A percentile compares a stretch with the other conserved stretches of the same genome.
Conservation (phyloP, 73 alveolate genomes). For the Paramecium biaurelia region DNA sequence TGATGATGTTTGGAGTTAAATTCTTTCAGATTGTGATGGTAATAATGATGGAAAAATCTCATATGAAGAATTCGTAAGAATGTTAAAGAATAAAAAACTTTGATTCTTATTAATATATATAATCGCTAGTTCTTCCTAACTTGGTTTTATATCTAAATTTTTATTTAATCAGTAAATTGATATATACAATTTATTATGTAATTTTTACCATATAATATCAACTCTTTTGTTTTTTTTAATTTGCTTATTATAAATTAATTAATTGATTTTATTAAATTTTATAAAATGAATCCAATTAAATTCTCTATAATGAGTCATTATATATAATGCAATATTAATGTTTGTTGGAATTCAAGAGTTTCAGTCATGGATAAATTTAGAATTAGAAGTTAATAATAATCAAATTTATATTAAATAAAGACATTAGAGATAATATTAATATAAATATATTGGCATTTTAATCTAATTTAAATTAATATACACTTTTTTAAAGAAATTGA, state of each 20-base stretch:
- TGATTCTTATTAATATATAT: slow-evolving; percentile 18
- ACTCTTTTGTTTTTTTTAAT: too few species aligned
- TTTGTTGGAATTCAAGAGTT: neutral
- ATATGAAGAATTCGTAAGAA: slow-evolving; percentile 57
- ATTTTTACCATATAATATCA: too few species aligned
- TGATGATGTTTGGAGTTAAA: slow-evolving; percentile 57
- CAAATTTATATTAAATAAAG: neutral
- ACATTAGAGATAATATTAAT: neutral
- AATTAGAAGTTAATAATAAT: neutral
- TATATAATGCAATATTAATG: neutral
- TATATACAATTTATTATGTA: too few species aligned
- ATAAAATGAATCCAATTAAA: too few species aligned
- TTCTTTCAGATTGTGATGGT: slow-evolving; percentile 59
- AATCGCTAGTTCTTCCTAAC: neutral
- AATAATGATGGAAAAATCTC: slow-evolving; percentile 71
- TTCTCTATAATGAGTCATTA: neutral
- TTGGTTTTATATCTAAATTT: neutral
- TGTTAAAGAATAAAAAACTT: slow-evolving; percentile 45
- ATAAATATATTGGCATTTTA: neutral
- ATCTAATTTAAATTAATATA: too few species aligned
- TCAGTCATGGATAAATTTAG: neutral
- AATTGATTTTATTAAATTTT: neutral
- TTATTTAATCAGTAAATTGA: neutral
- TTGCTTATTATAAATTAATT: too few species aligned
- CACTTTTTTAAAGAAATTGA: neutral